These are phyloP conservation scores for Penicillium cosmopolitanum DNA, from an alignment of 495 filamentous ascomycete genomes.

Conservation along the genomic window DNA sequence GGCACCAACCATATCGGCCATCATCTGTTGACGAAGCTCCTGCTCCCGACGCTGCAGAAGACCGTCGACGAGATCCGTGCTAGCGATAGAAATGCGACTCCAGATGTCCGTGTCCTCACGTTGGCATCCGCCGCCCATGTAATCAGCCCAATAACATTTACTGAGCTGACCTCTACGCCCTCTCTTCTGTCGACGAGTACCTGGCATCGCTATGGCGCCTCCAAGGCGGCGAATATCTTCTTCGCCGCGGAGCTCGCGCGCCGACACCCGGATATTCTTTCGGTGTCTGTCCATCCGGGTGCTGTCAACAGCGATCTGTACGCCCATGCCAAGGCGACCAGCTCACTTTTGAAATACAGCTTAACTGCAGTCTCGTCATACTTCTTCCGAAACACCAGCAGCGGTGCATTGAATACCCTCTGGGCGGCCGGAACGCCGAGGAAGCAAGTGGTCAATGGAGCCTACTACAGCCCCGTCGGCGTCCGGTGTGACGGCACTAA, in stretches of 20 bases:
- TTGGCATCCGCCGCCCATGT: conserved; percentile 46
- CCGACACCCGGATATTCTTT: conserved; percentile 58
- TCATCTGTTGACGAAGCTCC: conserved; percentile 65
- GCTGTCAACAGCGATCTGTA: conserved; percentile 61
- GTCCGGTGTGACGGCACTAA: conserved; percentile 36
- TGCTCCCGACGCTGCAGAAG: conserved; percentile 59
- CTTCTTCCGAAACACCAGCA: conserved; percentile 39
- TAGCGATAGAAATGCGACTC: conserved; percentile 11
- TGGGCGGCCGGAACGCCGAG: conserved; percentile 53
- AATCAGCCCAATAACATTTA: conserved; percentile 54
- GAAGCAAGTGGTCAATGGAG: conserved; percentile 49
- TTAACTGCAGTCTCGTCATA: conserved; percentile 22
- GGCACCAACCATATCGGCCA: conserved; percentile 61
- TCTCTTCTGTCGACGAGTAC: conserved; percentile 35
- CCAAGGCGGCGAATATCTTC: conserved; percentile 74
- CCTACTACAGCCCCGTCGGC: conserved; percentile 63
- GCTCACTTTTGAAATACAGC: conserved; percentile 30
- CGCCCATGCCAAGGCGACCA: conserved; percentile 29
- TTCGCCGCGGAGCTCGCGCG: conserved; percentile 61
- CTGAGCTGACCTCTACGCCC: conserved; percentile 48
- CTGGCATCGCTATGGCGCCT: conserved; percentile 61
- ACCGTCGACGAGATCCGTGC: conserved; percentile 44
- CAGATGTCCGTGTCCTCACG: conserved; percentile 32
- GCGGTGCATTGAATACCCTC: conserved; percentile 61
- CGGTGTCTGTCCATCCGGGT: conserved; percentile 69